Base-by-base conservation (phyloP, 225 moss, liverwort and hornwort genomes). In the Marchantia polymorpha region DNA sequence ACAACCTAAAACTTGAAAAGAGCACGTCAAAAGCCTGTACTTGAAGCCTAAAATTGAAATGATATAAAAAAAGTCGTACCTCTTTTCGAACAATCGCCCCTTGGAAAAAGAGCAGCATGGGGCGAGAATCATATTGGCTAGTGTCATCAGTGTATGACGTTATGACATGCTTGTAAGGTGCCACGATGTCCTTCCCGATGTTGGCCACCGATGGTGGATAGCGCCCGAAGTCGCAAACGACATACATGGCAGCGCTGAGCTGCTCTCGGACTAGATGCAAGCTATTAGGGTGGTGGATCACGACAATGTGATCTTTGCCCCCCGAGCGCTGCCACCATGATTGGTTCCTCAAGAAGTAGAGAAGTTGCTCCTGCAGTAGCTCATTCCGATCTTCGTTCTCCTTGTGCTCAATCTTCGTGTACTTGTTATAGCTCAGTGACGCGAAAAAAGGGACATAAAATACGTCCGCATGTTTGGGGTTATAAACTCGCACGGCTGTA, bases 401-500 rank as follows among this genome's bases (percentile, higher is more conserved):
- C 52, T 52, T 22, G 49, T 76, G 90, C 73, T 88, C 89, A 4
- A 83, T n/a, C 79, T 92, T 92, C 50, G 80, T 19, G 47, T 80
- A 76, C 64, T 78, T 88, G 78, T 91, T 91, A 70, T 91, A 92
- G 83, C 90, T 88, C 73, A 92, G 64, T 0, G 92, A 92, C 2
- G 92, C 86, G 53, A 92, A 91, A 74, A 91, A 92, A 0, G 92
- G 92, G 56, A 92, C 88, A 53, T 84, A 88, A 26, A 92, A 83
- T 15, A 92, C 85, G 52, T 92, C 89, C 12, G 92, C 88, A 39
- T 54, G 8, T 59, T 75, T 52, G 86, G 90, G 89, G 20, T 92
- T 81, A 17, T 22, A 66, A 0, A 92, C 89, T 14, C 92, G 88
- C 69, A 82, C 86, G n/a, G 89, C 92, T 31, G 90, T 91, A 82